Conservation (phyloP, 768 basidiomycete genomes). For the Suillus subaureus region DNA sequence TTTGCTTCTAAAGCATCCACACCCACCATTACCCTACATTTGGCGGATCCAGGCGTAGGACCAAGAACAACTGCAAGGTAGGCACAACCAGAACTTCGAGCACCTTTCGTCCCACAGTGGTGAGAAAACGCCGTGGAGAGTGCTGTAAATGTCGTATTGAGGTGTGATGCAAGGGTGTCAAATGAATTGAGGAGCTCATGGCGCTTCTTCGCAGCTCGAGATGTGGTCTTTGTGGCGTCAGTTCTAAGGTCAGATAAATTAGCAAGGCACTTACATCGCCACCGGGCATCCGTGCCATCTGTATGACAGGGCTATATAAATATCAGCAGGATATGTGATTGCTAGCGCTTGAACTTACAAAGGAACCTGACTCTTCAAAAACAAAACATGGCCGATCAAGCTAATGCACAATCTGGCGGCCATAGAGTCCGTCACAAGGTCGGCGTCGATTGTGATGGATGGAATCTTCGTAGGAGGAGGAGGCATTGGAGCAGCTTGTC, state of each 20-base stretch:
- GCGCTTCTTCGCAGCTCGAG: conserved; percentile 59
- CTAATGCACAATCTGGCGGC: conserved; percentile 66
- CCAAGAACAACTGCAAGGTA: conserved; percentile 70
- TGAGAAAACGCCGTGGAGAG: conserved; percentile 67
- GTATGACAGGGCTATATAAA: conserved; percentile 58
- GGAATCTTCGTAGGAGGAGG: conserved; percentile 33
- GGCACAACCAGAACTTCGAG: conserved; percentile 31
- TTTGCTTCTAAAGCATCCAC: conserved; percentile 65
- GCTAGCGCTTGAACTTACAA: conserved; percentile 53
- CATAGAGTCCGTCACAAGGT: conserved; percentile 54
- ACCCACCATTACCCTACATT: conserved; percentile 59
- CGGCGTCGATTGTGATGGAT: conserved; percentile 47
- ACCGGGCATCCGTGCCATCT: conserved; percentile 57
- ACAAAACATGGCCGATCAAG: conserved; percentile 70
- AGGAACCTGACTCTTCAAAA: conserved; percentile 78
- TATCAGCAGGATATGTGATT: neutral
- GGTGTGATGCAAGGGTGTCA: conserved; percentile 73
- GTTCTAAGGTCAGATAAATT: neutral
- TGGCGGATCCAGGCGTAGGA: conserved; percentile 62
- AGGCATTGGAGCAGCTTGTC: neutral
- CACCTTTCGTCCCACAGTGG: conserved; percentile 11
- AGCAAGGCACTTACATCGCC: conserved; percentile 38
- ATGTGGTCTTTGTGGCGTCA: conserved; percentile 36
- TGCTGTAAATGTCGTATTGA: conserved; percentile 72
- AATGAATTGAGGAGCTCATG: conserved; percentile 64